Conservation (phyloP, 306 rosid genomes). For the Dryas drummondii region DNA sequence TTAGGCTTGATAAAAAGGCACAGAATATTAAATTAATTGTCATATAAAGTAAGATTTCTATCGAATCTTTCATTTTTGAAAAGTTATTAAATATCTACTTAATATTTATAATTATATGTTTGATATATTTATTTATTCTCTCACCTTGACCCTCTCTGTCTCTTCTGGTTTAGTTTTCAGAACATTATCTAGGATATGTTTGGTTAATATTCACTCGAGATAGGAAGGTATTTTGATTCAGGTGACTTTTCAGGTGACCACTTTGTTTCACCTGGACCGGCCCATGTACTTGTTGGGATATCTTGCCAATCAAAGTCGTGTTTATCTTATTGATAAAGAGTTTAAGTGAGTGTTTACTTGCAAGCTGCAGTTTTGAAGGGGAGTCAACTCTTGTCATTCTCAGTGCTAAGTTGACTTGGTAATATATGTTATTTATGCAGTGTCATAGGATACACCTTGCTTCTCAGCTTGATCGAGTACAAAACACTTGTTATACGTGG, state of each 20-base stretch:
- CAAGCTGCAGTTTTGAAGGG: slow-evolving; percentile 20
- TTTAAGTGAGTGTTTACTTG: slow-evolving; percentile 69
- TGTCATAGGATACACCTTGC: slow-evolving; percentile 83
- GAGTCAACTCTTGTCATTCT: background rate
- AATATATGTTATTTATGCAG: slow-evolving; percentile 41
- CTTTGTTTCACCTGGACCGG: slow-evolving; percentile 98
- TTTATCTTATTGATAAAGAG: slow-evolving; percentile 89
- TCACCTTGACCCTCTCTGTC: background rate
- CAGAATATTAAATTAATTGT: no score
- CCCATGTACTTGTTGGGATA: slow-evolving; percentile 99
- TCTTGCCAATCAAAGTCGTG: slow-evolving; percentile 90
- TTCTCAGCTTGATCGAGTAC: slow-evolving; percentile 95
- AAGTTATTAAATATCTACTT: background rate
- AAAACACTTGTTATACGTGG: slow-evolving; percentile 99
- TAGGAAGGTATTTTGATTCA: slow-evolving; percentile 18
- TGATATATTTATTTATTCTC: background rate
- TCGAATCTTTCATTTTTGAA: no score
- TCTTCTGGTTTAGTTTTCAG: background rate
- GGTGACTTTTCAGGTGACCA: slow-evolving; percentile 69
- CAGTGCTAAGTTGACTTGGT: slow-evolving; percentile 6
- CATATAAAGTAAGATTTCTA: no score
- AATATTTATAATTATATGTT: background rate
- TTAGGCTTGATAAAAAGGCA: no score
- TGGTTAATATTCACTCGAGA: background rate
- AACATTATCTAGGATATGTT: background rate